Evolutionary conservation across 1,284 basidiomycete species (phyloP).

Genomic region (Trichosporon sp.): DNA sequence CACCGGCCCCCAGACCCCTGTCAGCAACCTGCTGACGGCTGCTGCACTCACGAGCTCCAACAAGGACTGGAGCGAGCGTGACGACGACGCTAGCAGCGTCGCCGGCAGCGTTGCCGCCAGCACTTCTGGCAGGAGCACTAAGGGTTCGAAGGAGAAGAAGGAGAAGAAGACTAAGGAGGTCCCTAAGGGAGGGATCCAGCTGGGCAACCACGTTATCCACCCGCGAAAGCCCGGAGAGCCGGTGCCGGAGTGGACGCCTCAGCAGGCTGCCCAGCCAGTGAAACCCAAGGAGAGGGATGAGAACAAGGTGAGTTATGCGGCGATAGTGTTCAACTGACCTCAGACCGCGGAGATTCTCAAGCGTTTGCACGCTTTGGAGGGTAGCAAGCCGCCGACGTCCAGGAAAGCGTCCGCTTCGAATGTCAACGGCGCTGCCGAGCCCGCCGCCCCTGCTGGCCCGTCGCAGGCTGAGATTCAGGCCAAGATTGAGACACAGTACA

Average conservation of each 20-base stretch:
- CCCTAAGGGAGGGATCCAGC: constrained; percentile 3
- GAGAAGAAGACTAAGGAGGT: constrained; percentile 13
- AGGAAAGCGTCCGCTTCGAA: background rate
- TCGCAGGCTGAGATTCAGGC: background rate
- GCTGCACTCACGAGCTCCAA: constrained; percentile 15
- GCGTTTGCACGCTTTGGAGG: constrained; percentile 2
- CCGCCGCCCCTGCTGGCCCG: background rate
- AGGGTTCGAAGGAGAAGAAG: constrained; percentile 14
- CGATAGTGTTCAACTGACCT: background rate
- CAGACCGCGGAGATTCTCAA: constrained; percentile 15
- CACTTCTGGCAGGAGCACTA: background rate
- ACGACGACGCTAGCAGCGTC: constrained; percentile 18
- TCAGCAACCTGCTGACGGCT: background rate
- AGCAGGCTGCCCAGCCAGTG: background rate
- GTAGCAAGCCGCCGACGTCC: background rate
- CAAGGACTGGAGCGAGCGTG: constrained; percentile 15
- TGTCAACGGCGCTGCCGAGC: background rate
- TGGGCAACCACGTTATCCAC: constrained; percentile 15
- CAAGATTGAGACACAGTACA: constrained; percentile 7
- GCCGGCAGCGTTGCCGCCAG: constrained; percentile 8
- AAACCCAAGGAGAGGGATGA: constrained; percentile 13
- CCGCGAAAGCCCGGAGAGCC: constrained; percentile 16
- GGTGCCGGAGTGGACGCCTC: constrained; percentile 13
- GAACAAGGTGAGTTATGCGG: background rate
- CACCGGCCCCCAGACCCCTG: background rate